Evolutionary conservation across 306 rosid genomes (phyloP), one percentile per base, ranked within the genome.

Genomic region (Arachis stenosperma): DNA sequence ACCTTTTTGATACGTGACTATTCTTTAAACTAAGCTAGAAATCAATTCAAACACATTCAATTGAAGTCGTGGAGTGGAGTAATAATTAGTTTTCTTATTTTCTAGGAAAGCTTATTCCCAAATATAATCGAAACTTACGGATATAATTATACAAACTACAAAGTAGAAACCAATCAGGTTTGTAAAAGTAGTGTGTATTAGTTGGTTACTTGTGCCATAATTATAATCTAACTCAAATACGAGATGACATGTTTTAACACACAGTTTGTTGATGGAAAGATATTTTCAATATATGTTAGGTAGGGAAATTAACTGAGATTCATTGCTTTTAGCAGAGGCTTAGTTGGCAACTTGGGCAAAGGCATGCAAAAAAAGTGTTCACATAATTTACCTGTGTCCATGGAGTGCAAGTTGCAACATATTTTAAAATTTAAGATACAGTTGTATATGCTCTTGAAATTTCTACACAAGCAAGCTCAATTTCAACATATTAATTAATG

Each of bases 91-190:
- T 22, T 22, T 22, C 27, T 43, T 14, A 53, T 33, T 43, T 65
- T 65, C 69, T 9, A 65, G 42, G 42, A 22, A 64, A 17, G 54
- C 69, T 42, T 64, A 1, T 65, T 10, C 37, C 15, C 46, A 63
- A 41, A n/a, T 61, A 22, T 15, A 0, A 42, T 43, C 5, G 43
- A 43, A 22, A 43, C 39, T 43, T 43, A 15, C 0, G 55, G 55
- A 22, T 43, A 6, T 33, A 33, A 1, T 15, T 41, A 9, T 14
- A 47, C 57, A 65, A 65, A 46, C 17, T 22, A 22, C 57, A 33
- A 33, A 33, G 3, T 33, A 33, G 37, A 33, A 33, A 33, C 37
- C 37, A 33, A 33, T 33, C 52, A 27, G 43, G 4, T 41, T 15
- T 42, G 39, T 41, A 42, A 15, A 42, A 63, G 37, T 63, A 0